Conservation (phyloP, 176 grass and related monocot species). For the Oropetium thomaeum region DNA sequence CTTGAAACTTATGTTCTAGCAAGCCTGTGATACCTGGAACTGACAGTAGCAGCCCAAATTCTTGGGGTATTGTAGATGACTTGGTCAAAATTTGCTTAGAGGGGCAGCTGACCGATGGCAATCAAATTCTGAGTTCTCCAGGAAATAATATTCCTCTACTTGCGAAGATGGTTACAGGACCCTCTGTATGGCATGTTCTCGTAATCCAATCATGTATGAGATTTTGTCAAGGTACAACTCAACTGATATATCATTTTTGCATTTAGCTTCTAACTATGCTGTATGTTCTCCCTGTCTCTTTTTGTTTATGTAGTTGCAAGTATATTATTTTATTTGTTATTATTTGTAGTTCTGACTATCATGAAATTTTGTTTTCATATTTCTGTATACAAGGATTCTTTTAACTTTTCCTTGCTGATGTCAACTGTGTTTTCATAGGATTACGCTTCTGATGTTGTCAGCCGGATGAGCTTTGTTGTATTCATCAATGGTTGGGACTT, state of each 20-base stretch:
- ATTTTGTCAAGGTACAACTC: no score
- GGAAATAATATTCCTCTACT: constrained; percentile 68
- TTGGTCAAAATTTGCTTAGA: constrained; percentile 61
- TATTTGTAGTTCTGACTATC: no score
- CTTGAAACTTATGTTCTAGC: constrained; percentile 67
- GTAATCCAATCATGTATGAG: constrained; percentile 73
- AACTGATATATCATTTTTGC: no score
- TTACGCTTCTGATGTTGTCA: constrained; percentile 66
- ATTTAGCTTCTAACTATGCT: no score
- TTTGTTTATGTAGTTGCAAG: no score
- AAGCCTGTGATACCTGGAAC: constrained; percentile 33
- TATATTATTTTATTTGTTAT: no score
- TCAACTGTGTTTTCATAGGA: constrained; percentile 51
- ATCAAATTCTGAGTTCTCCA: constrained; percentile 45
- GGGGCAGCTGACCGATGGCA: constrained; percentile 45
- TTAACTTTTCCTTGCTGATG: constrained; percentile 18
- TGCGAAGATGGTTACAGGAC: constrained; percentile 68
- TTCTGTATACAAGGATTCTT: neutral
- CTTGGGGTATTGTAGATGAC: constrained; percentile 73
- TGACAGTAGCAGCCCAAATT: constrained; percentile 40
- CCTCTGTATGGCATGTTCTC: constrained; percentile 83
- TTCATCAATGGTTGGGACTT: constrained; percentile 95
- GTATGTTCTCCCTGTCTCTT: no score
- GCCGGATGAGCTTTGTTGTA: constrained; percentile 80
- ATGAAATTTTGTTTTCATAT: no score